Evolutionary conservation across 805 yeast genomes (phyloP), one percentile per base, ranked within the genome.

Genomic region (Wickerhamiella nectarea): DNA sequence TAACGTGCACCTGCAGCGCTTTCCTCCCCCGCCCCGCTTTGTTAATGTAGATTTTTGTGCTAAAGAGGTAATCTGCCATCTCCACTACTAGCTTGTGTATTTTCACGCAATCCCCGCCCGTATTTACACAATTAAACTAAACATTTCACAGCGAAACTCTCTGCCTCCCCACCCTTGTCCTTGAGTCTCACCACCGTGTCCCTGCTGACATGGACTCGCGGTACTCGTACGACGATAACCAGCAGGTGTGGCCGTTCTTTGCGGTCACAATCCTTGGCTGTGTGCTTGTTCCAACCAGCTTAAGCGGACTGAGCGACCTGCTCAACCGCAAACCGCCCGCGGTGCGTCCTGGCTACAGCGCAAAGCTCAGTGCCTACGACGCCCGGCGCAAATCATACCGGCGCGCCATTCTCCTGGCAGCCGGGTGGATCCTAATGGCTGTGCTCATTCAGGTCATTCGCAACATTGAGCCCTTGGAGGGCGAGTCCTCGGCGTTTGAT

Each of bases 171-270:
- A 7, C 28, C 25, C 28, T n/a, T 25, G 12, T n/a, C 9, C 28
- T n/a, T 14, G 17, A n/a, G 14, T 18, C 39, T 33, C 25, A 14
- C 24, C 41, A 38, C 34, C 34, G 41, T 38, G 41, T 18, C n/a
- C 41, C 41, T 38, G 72, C 44, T 17, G 34, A 21, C 31, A 39
- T 40, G 43, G 71, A 70, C 52, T 61, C 75, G 38, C 62, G 78
- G 54, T 81, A 80, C 61, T 75, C 77, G 34, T 86, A 86, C 61
- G 96, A 86, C 65, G 95, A 86, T 59, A 75, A 76, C 48, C 78
- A 87, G 40, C 91, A 83, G 54, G 84, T 91, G 1, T 86, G 95
- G 95, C 96, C 96, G 34, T 85, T 78, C 59, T 87, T 87, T 56
- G 73, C 80, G 42, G 60, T 82, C 56, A 86, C 95, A 2, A 64